phyloP scores from a whole-genome alignment of 2,329 filamentous ascomycete genomes.

The Fusarium sp. region DNA sequence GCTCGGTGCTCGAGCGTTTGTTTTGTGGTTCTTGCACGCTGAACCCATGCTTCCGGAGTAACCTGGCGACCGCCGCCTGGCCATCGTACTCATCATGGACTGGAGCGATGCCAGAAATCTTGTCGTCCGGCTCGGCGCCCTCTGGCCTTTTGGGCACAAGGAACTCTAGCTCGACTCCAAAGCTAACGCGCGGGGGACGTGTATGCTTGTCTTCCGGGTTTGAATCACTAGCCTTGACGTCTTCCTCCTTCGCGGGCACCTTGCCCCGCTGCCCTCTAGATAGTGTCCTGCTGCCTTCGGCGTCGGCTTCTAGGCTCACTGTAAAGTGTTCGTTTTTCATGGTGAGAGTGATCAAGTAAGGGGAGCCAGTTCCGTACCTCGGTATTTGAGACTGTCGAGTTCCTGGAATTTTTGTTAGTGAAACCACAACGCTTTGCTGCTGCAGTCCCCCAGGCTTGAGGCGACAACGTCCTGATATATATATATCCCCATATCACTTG shows the following conservation, averaged over 20 bases:
- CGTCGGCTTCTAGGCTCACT: background rate
- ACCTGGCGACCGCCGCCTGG: background rate
- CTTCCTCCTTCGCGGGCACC: background rate
- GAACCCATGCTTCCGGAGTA: conserved; percentile 10
- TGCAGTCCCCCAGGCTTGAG: background rate
- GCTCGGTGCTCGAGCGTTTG: no score
- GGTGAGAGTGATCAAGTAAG: background rate
- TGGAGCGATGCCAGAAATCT: conserved; percentile 12
- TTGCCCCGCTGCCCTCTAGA: conserved; percentile 5
- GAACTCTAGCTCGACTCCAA: conserved; percentile 37
- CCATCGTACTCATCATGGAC: background rate
- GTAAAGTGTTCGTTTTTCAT: background rate
- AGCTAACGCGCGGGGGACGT: conserved; percentile 30
- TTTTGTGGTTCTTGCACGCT: background rate
- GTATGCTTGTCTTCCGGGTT: conserved; percentile 17
- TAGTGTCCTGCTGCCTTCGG: background rate
- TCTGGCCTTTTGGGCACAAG: conserved; percentile 5
- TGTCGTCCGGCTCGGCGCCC: background rate
- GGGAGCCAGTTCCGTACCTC: conserved; percentile 2
- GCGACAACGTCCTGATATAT: conserved; percentile 1
- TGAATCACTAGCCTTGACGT: background rate
- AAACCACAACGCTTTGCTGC: background rate
- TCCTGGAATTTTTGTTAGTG: background rate
- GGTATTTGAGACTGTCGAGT: background rate
- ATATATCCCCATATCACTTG: background rate